Evolutionary conservation across 2,329 filamentous ascomycete species (phyloP).

Genomic region (Chaetothyriales sp.): DNA sequence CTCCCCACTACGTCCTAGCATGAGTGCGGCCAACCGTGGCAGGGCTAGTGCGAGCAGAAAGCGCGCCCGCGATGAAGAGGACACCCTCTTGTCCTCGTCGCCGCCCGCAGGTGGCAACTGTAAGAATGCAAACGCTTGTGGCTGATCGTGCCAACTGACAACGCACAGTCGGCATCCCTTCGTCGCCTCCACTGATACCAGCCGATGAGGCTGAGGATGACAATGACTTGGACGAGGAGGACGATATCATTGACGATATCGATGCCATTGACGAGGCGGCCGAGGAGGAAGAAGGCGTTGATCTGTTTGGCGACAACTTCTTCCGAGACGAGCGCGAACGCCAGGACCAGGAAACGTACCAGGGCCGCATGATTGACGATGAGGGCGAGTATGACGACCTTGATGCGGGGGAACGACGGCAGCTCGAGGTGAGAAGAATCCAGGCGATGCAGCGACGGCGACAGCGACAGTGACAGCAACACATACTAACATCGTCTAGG

Average conservation of each 20-base stretch:
- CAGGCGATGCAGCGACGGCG: background rate
- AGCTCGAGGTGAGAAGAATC: conserved; percentile 32
- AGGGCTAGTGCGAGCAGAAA: conserved; percentile 40
- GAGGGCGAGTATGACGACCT: conserved; percentile 49
- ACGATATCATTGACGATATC: conserved; percentile 46
- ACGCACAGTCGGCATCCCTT: conserved; percentile 30
- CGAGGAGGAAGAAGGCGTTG: conserved; percentile 54
- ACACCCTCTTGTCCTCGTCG: conserved; percentile 45
- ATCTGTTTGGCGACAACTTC: conserved; percentile 53
- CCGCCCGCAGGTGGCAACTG: conserved; percentile 35
- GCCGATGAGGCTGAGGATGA: conserved; percentile 27
- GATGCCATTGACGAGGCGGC: conserved; percentile 54
- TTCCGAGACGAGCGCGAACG: conserved; percentile 44
- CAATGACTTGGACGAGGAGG: conserved; percentile 32
- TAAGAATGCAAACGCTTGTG: background rate
- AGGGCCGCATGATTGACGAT: conserved; percentile 46
- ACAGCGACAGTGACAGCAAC: background rate
- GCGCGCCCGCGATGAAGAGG: conserved; percentile 49
- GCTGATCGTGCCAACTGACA: conserved; percentile 6
- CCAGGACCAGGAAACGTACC: conserved; percentile 37
- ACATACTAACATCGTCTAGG: conserved; percentile 11
- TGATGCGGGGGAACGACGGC: conserved; percentile 41
- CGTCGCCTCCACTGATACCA: conserved; percentile 45
- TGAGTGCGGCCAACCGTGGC: conserved; percentile 71
- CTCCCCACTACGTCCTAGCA: conserved; percentile 67